Base-by-base conservation (phyloP, 257 asterid species). In the Solanum rostratum region DNA sequence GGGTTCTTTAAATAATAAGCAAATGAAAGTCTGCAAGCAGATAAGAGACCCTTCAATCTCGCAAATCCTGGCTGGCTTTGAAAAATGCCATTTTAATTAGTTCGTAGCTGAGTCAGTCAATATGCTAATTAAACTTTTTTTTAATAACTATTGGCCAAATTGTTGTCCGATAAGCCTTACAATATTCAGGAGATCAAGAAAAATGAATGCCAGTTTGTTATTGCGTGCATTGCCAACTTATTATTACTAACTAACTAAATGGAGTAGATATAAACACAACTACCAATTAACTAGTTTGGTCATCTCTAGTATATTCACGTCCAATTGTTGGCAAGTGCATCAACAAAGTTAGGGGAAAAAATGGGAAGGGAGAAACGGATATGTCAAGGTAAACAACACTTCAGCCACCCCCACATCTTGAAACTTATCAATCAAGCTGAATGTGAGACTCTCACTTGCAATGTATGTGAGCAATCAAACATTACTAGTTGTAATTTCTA, bases 401-500 rank as follows among this genome's bases (percentile, higher is more conserved):
- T 91, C 83, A 88, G 93, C 87, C 96, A 92, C 11, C 90, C 91
- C 50, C 92, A 92, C 73, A 89, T 88, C 24, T 52, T 92, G 70
- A 83, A 43, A 79, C 86, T 33, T 2, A 74, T 87, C 1, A 74
- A 84, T 49, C 52, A 85, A 24, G 84, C 71, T 13, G 88, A 50
- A 14, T 12, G 54, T 13, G 54, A 89, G n/a, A 50, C 63, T 16
- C 63, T 86, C 79, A 33, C 50, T 8, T 88, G 92, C 82, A 46
- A 80, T 50, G 90, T 80, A 52, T 88, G 90, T 27, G 69, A 85
- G 2, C 68, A 76, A 8, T 70, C 15, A 2, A 83, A 22, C 2
- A 70, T 4, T 3, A 45, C 78, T 57, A 18, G 7, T 29, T 29
- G 33, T 7, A n/a, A 13, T n/a, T 70, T 82, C 41, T 84, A 84